Base-by-base conservation (phyloP, 2,329 filamentous ascomycete species). In the Talaromyces albobiverticillius region DNA sequence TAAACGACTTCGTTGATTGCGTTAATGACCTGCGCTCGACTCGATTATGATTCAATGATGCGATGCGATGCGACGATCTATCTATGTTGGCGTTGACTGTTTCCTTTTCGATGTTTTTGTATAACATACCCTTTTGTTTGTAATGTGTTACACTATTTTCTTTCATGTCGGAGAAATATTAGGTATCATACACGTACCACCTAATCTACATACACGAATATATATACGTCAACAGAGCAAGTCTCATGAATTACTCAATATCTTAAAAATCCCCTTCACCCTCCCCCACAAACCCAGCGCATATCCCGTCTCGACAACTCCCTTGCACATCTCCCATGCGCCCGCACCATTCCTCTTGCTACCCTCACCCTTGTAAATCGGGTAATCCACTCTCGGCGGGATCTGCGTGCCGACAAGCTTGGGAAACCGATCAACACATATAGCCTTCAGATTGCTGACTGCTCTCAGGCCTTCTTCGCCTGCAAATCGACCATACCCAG, bases 401-500 rank as follows among this genome's bases (percentile, higher is more conserved):
- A 99, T 96, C 4, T 80, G 78, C 6, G 94, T 99, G 59, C 86
- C 79, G 57, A 83, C 67, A 25, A 78, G 23, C 23, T 67, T 68
- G 0, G 79, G 77, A 65, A 77, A 83, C 68, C 56, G 88, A 76
- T 99, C 94, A 58, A 85, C 79, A 66, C 91, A 96, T 29, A 99
- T 78, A 54, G 87, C 85, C 77, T 99, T 99, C 60, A 85, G 71
- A 71, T 97, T 96, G 71, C 90, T 96, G 52, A 99, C 68, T 3
- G 86, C 86, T 32, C 90, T 80, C 20, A 99, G 74, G 0, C 94
- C 94, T 69, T 99, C 94, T 60, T 89, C 86, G 22, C 91, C 94
- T 0, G 90, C 93, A 72, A 99, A 99, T 2, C 93, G 82, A 1
- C 94, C 94, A 69, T 97, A 97, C 0, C 89, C 94, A 22, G 89